Base-by-base conservation (phyloP, 2,329 filamentous ascomycete species). In the Amauroascus verrucosus region DNA sequence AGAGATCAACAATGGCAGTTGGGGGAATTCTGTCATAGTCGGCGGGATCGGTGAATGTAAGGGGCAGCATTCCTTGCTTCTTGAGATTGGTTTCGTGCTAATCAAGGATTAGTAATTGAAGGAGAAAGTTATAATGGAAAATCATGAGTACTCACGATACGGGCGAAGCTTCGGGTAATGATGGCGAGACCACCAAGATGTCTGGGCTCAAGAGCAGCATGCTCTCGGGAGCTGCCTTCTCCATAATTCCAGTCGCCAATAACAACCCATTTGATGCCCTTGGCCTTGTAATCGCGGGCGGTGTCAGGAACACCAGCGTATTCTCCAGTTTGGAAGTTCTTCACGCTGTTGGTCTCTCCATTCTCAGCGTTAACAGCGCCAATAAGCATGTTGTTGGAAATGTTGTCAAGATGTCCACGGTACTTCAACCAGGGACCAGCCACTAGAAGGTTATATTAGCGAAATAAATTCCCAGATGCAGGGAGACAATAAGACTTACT, bases 201-300 rank as follows among this genome's bases (percentile, higher is more conserved):
- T 71, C 93, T 85, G 69, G 93, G 93, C 80, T 98, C 91, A 58
- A 98, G 83, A 73, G 93, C 93, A 64, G 93, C 93, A 72, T 98
- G 93, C 80, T 98, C 93, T 81, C 93, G 89, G 59, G 93, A 97
- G 70, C 83, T 88, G 64, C 93, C 93, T 77, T 98, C 93, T 62
- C 93, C 93, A 76, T 97, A 97, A 81, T 98, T 98, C 89, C 89
- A 97, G 81, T 97, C 93, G 77, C 93, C 93, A 68, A 98, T 75
- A 61, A 98, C 93, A 68, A 96, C 90, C 93, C 93, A 98, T 75
- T 84, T 83, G 72, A 97, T 85, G 57, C 88, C 89, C 77, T 93
- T 90, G 72, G 85, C 83, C 85, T 98, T 98, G 84, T 97, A 97
- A 77, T 95, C 88, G 79, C 91, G 88, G 63, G 93, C 93, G 66